Evolutionary conservation across 768 basidiomycete genomes (phyloP).

Genomic region (Tricholoma saponaceum): DNA sequence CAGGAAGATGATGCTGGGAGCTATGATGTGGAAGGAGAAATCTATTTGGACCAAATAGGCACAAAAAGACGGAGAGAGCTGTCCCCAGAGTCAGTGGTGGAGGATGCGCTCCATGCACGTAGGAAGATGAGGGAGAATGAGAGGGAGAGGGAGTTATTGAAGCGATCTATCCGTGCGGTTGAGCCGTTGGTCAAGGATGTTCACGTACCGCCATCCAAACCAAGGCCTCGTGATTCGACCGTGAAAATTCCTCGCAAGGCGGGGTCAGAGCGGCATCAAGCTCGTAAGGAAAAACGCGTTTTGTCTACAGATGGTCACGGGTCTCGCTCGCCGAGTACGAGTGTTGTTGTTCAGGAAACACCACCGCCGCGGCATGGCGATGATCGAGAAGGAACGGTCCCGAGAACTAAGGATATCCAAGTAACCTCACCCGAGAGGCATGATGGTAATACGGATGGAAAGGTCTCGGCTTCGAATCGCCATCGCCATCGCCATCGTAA

Average conservation of each 20-base stretch:
- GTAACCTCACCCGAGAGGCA: background rate
- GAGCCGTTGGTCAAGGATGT: background rate
- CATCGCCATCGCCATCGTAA: background rate
- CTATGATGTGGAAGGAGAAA: background rate
- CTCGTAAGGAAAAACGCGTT: background rate
- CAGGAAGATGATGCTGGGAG: background rate
- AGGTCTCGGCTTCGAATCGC: background rate
- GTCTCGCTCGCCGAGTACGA: background rate
- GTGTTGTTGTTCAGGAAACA: background rate
- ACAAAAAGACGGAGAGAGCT: background rate
- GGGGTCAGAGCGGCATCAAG: background rate
- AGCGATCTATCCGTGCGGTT: background rate
- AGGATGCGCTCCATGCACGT: background rate
- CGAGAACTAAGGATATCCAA: background rate
- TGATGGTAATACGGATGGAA: background rate
- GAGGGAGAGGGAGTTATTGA: no score
- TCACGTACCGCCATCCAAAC: background rate
- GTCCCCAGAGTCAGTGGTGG: background rate
- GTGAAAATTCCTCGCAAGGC: background rate
- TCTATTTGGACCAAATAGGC: background rate
- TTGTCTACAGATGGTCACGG: background rate
- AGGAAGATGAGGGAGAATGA: background rate
- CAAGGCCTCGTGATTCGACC: background rate
- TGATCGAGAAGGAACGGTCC: background rate
- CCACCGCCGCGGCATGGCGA: background rate